Evolutionary conservation across 805 yeast genomes (phyloP), one percentile per base, ranked within the genome.

Genomic region (Monosporozyma solicola): DNA sequence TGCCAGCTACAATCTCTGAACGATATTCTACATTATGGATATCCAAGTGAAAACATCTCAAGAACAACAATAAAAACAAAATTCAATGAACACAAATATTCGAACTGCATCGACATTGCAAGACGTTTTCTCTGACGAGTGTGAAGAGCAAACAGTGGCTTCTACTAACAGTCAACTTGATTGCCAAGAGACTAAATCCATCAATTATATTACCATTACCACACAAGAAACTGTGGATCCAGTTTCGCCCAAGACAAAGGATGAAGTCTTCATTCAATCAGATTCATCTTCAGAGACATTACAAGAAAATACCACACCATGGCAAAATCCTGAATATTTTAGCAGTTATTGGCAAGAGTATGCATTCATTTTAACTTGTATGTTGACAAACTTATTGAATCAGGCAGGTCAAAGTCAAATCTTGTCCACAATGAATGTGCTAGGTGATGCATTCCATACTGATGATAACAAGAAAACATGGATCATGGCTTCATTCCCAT

Each of bases 401-500:
- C 78, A 74, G 55, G 72, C 74, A 1, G 73, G 75, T 5, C 57
- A 72, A 2, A 63, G 72, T 2, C 77, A 74, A 53, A 56, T 68
- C 32, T 52, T 72, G 52, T 67, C 76, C 44, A 54, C 71, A 57
- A 65, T 72, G 71, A 62, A 69, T 47, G 64, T 62, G 3, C 58
- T 75, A 0, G 69, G 67, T 1, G 56, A 57, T 1, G 63, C 67
- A 4, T 71, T 76, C 41, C 57, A 67, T 24, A 61, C 73, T 1
- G 57, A 65, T 10, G 53, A 55, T 7, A 65, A 67, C 2, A 70
- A 72, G 50, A 73, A 76, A 52, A 59, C 76, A 25, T 84, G 95
- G 94, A 79, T 81, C 61, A 75, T 82, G 74, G 88, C 90, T 2
- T 78, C 87, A 0, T 84, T 79, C 63, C 81, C 88, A 0, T 68